Evolutionary conservation across 768 basidiomycete species (phyloP).

Genomic region (Tremella yokohamensis): DNA sequence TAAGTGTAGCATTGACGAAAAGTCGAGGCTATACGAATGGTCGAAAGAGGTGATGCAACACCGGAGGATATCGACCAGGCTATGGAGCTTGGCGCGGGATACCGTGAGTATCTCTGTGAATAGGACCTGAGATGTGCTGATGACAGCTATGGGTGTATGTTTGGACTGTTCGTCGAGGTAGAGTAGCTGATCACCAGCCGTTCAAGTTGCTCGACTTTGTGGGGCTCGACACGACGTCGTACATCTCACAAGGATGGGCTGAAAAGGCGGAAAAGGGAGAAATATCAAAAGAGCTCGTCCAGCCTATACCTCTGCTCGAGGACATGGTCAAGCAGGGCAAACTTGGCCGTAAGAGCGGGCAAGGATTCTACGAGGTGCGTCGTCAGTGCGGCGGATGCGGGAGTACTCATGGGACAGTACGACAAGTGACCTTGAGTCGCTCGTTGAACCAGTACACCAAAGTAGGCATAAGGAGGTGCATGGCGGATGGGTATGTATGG

Average conservation of each 20-base stretch:
- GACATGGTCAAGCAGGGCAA: slow-evolving; percentile 52
- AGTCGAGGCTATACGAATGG: slow-evolving; percentile 54
- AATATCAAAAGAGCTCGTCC: slow-evolving; percentile 47
- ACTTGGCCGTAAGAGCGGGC: slow-evolving; percentile 53
- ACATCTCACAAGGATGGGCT: slow-evolving; percentile 53
- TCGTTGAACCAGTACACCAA: background rate
- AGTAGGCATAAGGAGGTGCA: background rate
- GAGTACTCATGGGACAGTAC: background rate
- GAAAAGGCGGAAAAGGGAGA: slow-evolving; percentile 49
- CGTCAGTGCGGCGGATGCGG: no score
- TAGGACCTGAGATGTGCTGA: slow-evolving; percentile 2
- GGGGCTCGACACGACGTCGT: slow-evolving; percentile 52
- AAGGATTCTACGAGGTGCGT: slow-evolving; percentile 54
- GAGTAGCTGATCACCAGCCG: slow-evolving; percentile 29
- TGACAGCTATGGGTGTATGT: slow-evolving; percentile 47
- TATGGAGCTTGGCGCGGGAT: slow-evolving; percentile 55
- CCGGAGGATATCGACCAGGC: slow-evolving; percentile 52
- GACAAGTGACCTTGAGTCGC: background rate
- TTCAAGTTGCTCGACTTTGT: slow-evolving; percentile 53
- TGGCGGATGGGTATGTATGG: background rate
- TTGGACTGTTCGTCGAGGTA: background rate
- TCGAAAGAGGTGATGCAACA: slow-evolving; percentile 54
- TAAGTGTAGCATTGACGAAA: background rate
- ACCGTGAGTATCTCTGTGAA: slow-evolving; percentile 37
- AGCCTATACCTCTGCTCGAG: slow-evolving; percentile 50